Evolutionary conservation across 1,284 basidiomycete species (phyloP).

Genomic region (Schizophyllum commune): DNA sequence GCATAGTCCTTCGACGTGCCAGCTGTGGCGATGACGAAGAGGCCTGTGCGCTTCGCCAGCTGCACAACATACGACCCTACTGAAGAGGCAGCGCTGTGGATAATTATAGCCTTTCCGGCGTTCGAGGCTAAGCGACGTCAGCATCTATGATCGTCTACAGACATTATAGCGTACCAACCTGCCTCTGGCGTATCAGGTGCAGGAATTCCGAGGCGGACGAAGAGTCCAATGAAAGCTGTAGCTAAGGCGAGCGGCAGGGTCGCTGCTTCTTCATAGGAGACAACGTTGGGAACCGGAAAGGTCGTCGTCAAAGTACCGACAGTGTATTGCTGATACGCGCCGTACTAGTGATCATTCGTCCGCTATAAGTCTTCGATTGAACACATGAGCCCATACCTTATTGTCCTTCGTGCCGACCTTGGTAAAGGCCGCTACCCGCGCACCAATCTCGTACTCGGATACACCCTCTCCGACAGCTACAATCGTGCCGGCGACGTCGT

Average conservation of each 20-base stretch:
- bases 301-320: neutral
- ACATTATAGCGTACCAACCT: neutral
- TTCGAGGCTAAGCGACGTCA: neutral
- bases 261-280: conserved; percentile 16
- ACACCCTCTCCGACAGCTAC: conserved; percentile 25
- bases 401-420: neutral
- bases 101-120: neutral
- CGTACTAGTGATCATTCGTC: neutral
- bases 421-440: conserved; percentile 22
- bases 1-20: neutral
- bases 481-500: conserved; percentile 32
- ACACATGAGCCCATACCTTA: neutral
- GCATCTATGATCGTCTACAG: neutral
- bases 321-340: neutral
- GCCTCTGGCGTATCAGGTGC: neutral
- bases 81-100: neutral
- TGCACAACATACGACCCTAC: neutral
- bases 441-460: conserved; percentile 27
- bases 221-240: neutral
- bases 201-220: neutral
- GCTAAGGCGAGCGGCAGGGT: conserved; percentile 3
- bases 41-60: neutral
- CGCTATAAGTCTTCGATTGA: neutral
- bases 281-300: conserved; percentile 9
- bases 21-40: neutral